Percentiles rank a stretch among this genome's conserved stretches.
These are phyloP conservation scores for Plasmodium berghei DNA, from an alignment of 169 alveolate genomes.

Conservation along the genomic window DNA sequence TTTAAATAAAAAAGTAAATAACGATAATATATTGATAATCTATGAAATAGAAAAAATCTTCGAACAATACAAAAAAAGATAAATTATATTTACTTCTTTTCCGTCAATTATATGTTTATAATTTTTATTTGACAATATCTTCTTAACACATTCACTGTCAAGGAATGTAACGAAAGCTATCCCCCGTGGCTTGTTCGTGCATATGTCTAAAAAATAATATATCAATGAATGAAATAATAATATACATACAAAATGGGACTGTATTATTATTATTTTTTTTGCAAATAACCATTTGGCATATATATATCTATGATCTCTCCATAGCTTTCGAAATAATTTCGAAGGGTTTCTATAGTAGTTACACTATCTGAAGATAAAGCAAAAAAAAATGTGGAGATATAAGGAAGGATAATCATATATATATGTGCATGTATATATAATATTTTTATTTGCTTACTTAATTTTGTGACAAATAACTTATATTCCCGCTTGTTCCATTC, in stretches of 20 bases:
- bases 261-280: background rate
- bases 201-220: constrained; percentile 21
- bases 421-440: background rate
- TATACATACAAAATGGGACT: background rate
- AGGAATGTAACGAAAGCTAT: constrained; percentile 64
- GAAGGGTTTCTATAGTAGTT: constrained; percentile 46
- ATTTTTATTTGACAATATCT: constrained; percentile 31
- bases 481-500: constrained; percentile 71
- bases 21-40: too few species aligned
- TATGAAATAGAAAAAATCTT: background rate
- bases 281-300: constrained; percentile 48
- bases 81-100: constrained; percentile 34
- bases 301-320: constrained; percentile 71
- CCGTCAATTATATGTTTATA: constrained; percentile 64
- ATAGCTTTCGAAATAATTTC: constrained; percentile 44
- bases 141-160: constrained; percentile 62
- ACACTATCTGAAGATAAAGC: constrained; percentile 33
- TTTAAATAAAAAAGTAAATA: background rate
- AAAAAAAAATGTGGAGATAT: background rate
- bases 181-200: constrained; percentile 58
- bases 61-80: background rate
- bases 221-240: background rate
- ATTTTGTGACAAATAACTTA: constrained; percentile 58
- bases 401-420: background rate
- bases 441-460: constrained; percentile 1